phyloP scores from a whole-genome alignment of 768 basidiomycete species.

The Chalciporus pseudorubinellus region DNA sequence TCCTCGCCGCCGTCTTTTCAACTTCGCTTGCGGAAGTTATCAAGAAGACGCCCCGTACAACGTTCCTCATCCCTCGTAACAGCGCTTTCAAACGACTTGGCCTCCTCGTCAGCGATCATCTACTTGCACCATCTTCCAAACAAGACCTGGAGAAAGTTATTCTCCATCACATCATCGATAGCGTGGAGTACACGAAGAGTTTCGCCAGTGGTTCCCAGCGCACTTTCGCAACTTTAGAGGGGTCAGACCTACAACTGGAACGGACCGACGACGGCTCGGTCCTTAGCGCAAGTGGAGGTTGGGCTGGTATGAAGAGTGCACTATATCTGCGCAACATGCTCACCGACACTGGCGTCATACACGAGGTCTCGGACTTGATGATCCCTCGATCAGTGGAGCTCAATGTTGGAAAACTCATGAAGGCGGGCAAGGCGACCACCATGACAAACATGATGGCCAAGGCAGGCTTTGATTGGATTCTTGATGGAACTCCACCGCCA shows the following conservation, averaged over 20 bases:
- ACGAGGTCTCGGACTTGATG: slow-evolving; percentile 80
- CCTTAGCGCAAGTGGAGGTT: slow-evolving; percentile 71
- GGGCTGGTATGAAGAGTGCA: slow-evolving; percentile 65
- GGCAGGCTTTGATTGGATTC: slow-evolving; percentile 87
- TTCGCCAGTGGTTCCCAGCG: slow-evolving; percentile 63
- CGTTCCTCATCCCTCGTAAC: slow-evolving; percentile 87
- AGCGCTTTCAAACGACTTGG: slow-evolving; percentile 87
- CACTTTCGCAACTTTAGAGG: slow-evolving; percentile 81
- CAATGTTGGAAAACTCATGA: slow-evolving; percentile 85
- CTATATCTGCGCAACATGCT: slow-evolving; percentile 64
- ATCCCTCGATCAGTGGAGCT: slow-evolving; percentile 86
- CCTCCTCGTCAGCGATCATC: slow-evolving; percentile 77
- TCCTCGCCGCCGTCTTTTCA: slow-evolving; percentile 87
- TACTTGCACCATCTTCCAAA: slow-evolving; percentile 76
- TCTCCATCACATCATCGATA: slow-evolving; percentile 79
- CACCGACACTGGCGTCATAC: slow-evolving; percentile 87
- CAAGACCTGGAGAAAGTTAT: slow-evolving; percentile 80
- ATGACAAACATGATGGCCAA: slow-evolving; percentile 83
- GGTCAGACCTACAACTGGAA: slow-evolving; percentile 74
- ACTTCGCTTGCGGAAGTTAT: slow-evolving; percentile 74
- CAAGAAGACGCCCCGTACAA: slow-evolving; percentile 62
- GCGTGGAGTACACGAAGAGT: slow-evolving; percentile 67
- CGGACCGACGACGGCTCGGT: slow-evolving; percentile 51
- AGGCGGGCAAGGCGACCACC: slow-evolving; percentile 83
- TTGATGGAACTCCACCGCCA: slow-evolving; percentile 81